Conservation (phyloP, 2,329 filamentous ascomycete species). For the Aspergillus amoenus region DNA sequence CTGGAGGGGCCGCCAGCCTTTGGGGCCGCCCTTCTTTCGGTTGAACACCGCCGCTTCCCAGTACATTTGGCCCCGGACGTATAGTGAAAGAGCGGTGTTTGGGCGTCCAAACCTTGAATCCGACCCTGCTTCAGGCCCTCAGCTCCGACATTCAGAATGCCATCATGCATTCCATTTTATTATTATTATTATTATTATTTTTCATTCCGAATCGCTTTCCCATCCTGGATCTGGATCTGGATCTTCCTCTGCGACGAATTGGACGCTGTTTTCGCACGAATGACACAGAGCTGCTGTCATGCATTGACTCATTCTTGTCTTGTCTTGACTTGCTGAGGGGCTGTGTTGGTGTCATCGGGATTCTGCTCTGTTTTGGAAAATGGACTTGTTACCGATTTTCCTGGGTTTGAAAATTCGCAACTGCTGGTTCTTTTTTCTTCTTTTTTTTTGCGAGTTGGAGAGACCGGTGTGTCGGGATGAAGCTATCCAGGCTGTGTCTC, state of each 20-base stretch:
- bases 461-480: background rate
- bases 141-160: conserved; percentile 1
- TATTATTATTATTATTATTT: background rate
- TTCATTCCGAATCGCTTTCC: background rate
- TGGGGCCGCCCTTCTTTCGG: background rate
- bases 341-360: background rate
- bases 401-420: background rate
- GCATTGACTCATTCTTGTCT: background rate
- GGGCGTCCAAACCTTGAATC: background rate
- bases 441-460: background rate
- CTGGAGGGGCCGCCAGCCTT: too few species aligned
- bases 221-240: background rate
- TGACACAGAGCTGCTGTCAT: background rate
- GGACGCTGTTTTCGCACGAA: background rate
- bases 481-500: background rate
- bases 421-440: background rate
- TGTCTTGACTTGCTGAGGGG: background rate
- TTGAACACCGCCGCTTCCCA: conserved; percentile 4
- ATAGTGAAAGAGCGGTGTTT: conserved; percentile 4
- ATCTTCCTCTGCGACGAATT: background rate
- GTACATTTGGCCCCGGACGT: background rate
- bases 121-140: background rate
- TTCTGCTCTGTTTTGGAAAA: background rate
- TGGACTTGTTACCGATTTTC: background rate
- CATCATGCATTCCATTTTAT: background rate